Evolutionary conservation across 2,329 filamentous ascomycete genomes (phyloP).

Genomic region (Trichoderma semiorbis): DNA sequence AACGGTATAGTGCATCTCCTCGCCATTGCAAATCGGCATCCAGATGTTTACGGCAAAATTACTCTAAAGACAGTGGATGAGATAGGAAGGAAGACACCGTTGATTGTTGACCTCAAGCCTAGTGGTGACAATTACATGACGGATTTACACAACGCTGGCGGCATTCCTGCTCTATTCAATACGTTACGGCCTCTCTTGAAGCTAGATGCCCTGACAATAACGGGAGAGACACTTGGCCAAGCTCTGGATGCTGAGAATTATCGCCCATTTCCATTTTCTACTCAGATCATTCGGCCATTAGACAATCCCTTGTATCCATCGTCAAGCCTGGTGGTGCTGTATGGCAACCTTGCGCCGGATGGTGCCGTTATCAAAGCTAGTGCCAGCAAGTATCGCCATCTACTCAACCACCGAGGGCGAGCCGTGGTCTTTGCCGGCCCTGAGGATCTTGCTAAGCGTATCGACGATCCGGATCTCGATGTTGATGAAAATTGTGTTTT

Average conservation of each 20-base stretch:
- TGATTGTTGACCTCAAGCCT: constrained; percentile 82
- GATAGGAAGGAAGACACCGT: constrained; percentile 71
- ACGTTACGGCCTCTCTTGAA: constrained; percentile 72
- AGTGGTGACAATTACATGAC: constrained; percentile 85
- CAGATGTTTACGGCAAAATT: constrained; percentile 59
- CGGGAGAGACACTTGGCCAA: constrained; percentile 76
- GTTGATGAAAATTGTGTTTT: constrained; percentile 61
- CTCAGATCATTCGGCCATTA: constrained; percentile 62
- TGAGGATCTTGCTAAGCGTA: constrained; percentile 68
- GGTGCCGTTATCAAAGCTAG: constrained; percentile 91
- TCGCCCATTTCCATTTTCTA: constrained; percentile 42
- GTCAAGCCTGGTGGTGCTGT: constrained; percentile 77
- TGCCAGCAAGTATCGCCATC: constrained; percentile 68
- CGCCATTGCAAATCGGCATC: constrained; percentile 74
- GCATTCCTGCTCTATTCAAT: constrained; percentile 78
- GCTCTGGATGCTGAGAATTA: constrained; percentile 69
- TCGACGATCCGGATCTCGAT: constrained; percentile 57
- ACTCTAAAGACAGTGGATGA: constrained; percentile 75
- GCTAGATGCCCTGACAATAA: constrained; percentile 76
- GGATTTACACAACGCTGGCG: constrained; percentile 77
- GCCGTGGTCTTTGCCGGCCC: constrained; percentile 69
- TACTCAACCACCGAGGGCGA: constrained; percentile 44
- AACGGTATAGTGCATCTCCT: constrained; percentile 85
- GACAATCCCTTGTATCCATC: constrained; percentile 62
- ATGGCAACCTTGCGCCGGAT: constrained; percentile 77